Base-by-base conservation (phyloP, 768 basidiomycete species). In the Xanthoconium stramineum region DNA sequence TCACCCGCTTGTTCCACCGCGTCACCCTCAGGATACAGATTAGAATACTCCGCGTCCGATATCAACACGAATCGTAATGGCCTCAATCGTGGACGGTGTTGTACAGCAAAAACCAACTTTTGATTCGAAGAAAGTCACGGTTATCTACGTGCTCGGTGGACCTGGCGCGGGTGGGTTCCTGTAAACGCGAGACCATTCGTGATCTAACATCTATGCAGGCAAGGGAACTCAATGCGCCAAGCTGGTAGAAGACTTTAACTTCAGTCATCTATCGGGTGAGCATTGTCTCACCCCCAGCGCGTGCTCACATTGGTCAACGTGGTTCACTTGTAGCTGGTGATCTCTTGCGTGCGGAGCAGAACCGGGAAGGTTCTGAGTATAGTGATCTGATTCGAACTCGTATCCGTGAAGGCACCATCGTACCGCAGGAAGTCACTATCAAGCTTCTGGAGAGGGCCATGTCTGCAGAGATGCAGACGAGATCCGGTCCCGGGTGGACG, bases 381-480 rank as follows among this genome's bases (percentile, higher is more conserved):
- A 94, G 94, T 32, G 76, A 83, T 29, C 75, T 98, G 66, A 99
- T 98, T 71, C 86, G 82, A 61, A 86, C 81, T 14, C 90, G 86
- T 76, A 98, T 99, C 70, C 82, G 78, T 50, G 95, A 94, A 73
- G 97, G 97, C 46, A 84, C 76, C 57, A 95, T 99, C 67, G 97
- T 98, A 11, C 96, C 97, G 13, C 92, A 91, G 87, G 89, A 97
- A 70, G 90, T 99, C 57, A 99, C 97, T 32, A 83, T 98, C 72
- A 95, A 93, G 74, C 85, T 99, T 29, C 80, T 99, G 61, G 85
- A 96, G 78, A 94, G 89, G 67, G 94, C 96, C 9, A 98, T 99
- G 90, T 65, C 70, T 24, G 81, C 73, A 39, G 83, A 82, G 13
- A 69, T 94, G 33, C 73, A 80, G 65, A 64, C 64, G 19, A 71